Percentiles rank a stretch among this genome's conserved stretches.
Conservation (phyloP, 805 yeast species). For the Teunomyces aglyptinius region DNA sequence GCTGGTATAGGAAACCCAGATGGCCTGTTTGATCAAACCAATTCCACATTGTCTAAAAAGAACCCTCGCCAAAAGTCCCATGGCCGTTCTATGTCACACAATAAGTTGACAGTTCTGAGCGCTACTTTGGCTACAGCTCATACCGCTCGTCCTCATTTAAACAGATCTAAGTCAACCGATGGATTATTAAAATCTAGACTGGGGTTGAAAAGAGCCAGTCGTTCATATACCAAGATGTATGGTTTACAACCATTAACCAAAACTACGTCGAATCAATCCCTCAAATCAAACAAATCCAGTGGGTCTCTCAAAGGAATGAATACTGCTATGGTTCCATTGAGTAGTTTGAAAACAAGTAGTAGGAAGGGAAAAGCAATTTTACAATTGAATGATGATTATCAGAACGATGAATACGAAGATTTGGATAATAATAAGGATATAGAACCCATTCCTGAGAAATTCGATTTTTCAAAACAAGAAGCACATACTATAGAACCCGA, state of each 20-base stretch:
- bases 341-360: constrained; percentile 37
- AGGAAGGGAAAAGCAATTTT: constrained; percentile 40
- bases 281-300: constrained; percentile 30
- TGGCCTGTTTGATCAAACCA: not conserved
- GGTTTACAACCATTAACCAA: constrained; percentile 38
- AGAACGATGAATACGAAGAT: constrained; percentile 39
- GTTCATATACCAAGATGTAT: constrained; percentile 36
- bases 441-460: constrained; percentile 1
- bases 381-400: constrained; percentile 34
- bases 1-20: not conserved
- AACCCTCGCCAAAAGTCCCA: constrained; percentile 1
- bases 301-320: constrained; percentile 32
- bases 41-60: not conserved
- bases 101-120: not conserved
- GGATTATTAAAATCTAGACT: constrained; percentile 27
- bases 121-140: not conserved
- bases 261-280: constrained; percentile 29
- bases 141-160: constrained; percentile 28
- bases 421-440: constrained; percentile 13
- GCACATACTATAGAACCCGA: not conserved
- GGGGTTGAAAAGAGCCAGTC: constrained; percentile 30
- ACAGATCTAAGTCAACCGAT: constrained; percentile 42
- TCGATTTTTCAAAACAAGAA: not conserved
- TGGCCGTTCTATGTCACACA: constrained; percentile 3
- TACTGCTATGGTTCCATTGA: constrained; percentile 10